Evolutionary conservation across 768 basidiomycete species (phyloP).

Genomic region (Rossbeevera mucosa): DNA sequence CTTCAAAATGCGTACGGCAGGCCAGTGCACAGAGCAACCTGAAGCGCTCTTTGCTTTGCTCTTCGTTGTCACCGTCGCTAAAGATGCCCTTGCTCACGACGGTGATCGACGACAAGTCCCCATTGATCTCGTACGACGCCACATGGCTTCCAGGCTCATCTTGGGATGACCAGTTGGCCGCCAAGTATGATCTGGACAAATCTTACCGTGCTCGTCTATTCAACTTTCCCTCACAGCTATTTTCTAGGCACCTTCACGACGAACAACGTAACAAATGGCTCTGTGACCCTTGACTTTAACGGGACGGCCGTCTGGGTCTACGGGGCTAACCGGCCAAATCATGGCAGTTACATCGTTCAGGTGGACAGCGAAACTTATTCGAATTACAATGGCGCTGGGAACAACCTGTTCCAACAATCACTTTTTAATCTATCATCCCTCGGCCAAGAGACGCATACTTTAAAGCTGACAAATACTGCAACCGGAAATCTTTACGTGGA

Average conservation of each 20-base stretch:
- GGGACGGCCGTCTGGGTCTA: constrained; percentile 48
- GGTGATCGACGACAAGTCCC: constrained; percentile 32
- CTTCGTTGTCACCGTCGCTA: background rate
- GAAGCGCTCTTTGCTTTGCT: background rate
- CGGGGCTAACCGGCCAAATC: constrained; percentile 46
- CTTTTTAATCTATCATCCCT: constrained; percentile 38
- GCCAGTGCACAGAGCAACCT: background rate
- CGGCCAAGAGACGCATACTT: constrained; percentile 32
- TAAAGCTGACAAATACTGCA: constrained; percentile 33
- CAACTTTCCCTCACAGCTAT: constrained; percentile 27
- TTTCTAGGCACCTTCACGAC: constrained; percentile 37
- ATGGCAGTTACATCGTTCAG: constrained; percentile 41
- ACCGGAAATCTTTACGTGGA: constrained; percentile 36
- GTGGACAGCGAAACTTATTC: constrained; percentile 35
- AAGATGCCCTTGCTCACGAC: constrained; percentile 24
- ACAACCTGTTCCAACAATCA: constrained; percentile 35
- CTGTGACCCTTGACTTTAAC: constrained; percentile 41
- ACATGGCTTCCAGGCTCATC: constrained; percentile 22
- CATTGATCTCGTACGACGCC: constrained; percentile 25
- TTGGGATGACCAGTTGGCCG: constrained; percentile 5
- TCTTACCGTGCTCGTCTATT: background rate
- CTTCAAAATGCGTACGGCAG: background rate
- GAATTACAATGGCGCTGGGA: constrained; percentile 26
- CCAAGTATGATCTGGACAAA: constrained; percentile 6
- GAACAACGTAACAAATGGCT: constrained; percentile 33